These are phyloP conservation scores for Aaosphaeria arxii DNA, from an alignment of 2,329 filamentous ascomycete species.

Conservation along the genomic window DNA sequence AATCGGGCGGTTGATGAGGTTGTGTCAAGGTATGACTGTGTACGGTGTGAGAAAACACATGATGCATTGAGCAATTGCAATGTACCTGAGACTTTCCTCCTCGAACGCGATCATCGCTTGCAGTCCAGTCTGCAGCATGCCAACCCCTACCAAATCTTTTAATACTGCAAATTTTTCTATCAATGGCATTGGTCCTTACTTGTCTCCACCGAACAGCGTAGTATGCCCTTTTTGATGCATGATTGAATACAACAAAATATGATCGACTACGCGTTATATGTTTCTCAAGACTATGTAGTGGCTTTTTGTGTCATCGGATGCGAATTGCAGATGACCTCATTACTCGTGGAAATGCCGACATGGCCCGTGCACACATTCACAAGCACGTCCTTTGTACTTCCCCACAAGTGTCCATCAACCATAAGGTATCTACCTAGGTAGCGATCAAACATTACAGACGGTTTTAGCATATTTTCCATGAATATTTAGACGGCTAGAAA, in stretches of 20 bases:
- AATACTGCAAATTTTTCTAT: slow-evolving; percentile 4
- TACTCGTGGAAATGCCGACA: no score
- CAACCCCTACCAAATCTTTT: slow-evolving; percentile 49
- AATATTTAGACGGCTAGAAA: not conserved
- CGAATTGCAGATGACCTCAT: no score
- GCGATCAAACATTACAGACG: no score
- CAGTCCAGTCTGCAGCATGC: slow-evolving; percentile 61
- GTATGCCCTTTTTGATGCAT: slow-evolving; percentile 19
- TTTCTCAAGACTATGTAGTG: no score
- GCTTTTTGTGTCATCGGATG: no score
- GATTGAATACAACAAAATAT: not conserved
- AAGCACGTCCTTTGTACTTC: not conserved
- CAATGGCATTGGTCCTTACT: slow-evolving; percentile 13
- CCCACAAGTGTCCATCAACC: no score
- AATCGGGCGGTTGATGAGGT: slow-evolving; percentile 50
- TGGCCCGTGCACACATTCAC: not conserved
- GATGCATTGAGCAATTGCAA: not conserved
- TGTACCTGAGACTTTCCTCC: slow-evolving; percentile 63
- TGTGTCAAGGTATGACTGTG: slow-evolving; percentile 48
- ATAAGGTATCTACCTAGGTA: no score
- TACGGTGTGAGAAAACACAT: slow-evolving; percentile 13
- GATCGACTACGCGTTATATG: no score
- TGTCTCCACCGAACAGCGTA: slow-evolving; percentile 27
- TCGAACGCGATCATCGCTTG: slow-evolving; percentile 73
- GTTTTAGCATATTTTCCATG: no score